phyloP scores from a whole-genome alignment of 306 rosid species.

The Lathyrus oleraceus region DNA sequence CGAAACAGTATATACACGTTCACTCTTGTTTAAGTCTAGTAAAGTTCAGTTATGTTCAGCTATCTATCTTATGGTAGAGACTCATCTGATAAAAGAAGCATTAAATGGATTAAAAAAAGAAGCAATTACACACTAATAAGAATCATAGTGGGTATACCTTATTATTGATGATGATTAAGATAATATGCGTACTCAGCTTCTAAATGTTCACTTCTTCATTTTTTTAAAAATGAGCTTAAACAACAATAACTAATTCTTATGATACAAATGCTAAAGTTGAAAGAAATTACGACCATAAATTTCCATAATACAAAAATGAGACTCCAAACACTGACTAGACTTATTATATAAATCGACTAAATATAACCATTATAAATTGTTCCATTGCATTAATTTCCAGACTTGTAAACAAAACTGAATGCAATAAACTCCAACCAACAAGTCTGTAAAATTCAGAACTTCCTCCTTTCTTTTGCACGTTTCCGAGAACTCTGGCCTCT shows the following conservation, averaged over 20 bases:
- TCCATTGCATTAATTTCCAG: background rate
- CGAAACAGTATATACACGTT: too few species aligned
- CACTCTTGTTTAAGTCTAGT: too few species aligned
- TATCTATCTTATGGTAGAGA: too few species aligned
- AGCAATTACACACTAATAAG: too few species aligned
- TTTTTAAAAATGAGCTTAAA: background rate
- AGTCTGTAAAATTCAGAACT: slow-evolving; percentile 21
- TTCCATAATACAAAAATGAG: background rate
- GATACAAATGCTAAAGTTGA: background rate
- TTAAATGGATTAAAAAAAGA: too few species aligned
- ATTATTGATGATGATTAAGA: background rate
- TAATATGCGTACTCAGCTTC: background rate
- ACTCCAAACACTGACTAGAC: background rate
- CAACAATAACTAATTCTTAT: background rate
- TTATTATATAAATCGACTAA: background rate
- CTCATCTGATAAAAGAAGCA: too few species aligned
- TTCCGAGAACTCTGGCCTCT: slow-evolving; percentile 53
- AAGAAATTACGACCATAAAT: background rate
- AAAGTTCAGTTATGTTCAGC: too few species aligned
- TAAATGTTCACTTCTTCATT: background rate
- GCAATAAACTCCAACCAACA: background rate
- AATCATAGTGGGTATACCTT: too few species aligned
- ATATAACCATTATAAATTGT: background rate
- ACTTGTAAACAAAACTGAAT: slow-evolving; percentile 7
- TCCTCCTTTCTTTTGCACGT: slow-evolving; percentile 75